Evolutionary conservation across 129 eudicot species (phyloP), one percentile per base, ranked within the genome.

Genomic region (Logfia minima): DNA sequence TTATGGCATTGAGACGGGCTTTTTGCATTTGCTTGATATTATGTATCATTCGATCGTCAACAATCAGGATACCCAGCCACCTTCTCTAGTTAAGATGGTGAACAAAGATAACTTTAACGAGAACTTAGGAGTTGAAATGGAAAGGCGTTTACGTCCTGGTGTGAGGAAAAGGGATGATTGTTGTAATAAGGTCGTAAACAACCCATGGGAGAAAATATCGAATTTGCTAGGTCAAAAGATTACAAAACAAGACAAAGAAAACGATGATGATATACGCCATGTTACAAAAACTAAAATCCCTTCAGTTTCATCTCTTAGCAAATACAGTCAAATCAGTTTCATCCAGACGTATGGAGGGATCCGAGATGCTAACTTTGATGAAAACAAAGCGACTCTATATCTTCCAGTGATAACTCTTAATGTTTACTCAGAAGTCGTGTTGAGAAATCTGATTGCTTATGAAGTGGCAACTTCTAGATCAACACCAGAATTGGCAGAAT

Each of bases 401-500:
- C 87, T 85, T 53, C 92, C 88, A 0, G 67, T 70, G 5, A 66
- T 87, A 22, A 76, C 65, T 4, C 65, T 85, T 21, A 19, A 80
- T 0, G 56, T 48, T 4, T 32, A 79, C 34, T 72, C 92, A 16
- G 92, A 87, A 61, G 79, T 85, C 14, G 66, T 87, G 22, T 41
- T 87, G 61, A 81, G 89, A 77, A 87, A 85, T 63, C 29, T 84
- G 35, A 71, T 84, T n/a, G 89, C 87, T 7, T 87, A 78, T 18
- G 92, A 85, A 66, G 21, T 37, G 35, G 67, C 85, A 18, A 60
- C 77, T 1, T 61, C 77, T 23, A 75, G 66, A 34, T 72, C 81
- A 26, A 63, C 63, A 16, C 28, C 48, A 1, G 68, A 75, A 66
- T 7, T 80, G 14, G 72, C 83, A 1, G 51, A 53, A 31, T 80